Base-by-base conservation (phyloP, 768 basidiomycete species). In the Austroboletus eburneus region DNA sequence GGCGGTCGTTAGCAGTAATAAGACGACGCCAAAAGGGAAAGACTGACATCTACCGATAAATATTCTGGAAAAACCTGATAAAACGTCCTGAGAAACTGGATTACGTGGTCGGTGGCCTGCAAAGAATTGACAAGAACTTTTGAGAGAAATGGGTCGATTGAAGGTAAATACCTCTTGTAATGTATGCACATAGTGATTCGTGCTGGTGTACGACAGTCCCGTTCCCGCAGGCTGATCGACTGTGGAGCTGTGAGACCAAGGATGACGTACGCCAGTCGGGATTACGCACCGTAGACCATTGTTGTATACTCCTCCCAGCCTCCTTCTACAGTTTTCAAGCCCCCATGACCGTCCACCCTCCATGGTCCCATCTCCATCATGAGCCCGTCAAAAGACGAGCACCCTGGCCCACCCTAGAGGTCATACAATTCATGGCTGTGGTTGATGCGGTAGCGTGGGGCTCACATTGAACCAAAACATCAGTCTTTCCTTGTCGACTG, bases 331-430 rank as follows among this genome's bases (percentile, higher is more conserved):
- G 81, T 76, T 56, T 78, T 79, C 51, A 94, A 77, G 4, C 84
- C 78, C 45, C 87, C 83, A 14, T 80, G 71, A 43, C 81, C 77
- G 57, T 91, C 86, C 67, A 85, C 69, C 53, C 79, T 79, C 81
- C 91, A 95, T 4, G 95, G 94, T 0, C 95, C 95, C n/a, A 94
- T 75, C 58, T 98, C 95, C 91, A 98, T 94, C 85, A 98, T 87
- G 16, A 93, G 76, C 3, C 95, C 95, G 57, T 98, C 95, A 62
- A 98, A 97, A 1, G 90, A 92, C 0, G 93, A 96, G 65, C 96
- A 98, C 23, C 96, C 96, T 17, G 95, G 95, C 2, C 95, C 95
- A 17, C 92, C 93, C 91, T 94, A 56, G 17, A 37, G 10, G 34
- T 14, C 24, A 42, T 30, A 32, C 10, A 16, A 22, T 32, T 43